Base-by-base conservation (phyloP, 2,329 filamentous ascomycete species). In the Microdochium bolleyi region DNA sequence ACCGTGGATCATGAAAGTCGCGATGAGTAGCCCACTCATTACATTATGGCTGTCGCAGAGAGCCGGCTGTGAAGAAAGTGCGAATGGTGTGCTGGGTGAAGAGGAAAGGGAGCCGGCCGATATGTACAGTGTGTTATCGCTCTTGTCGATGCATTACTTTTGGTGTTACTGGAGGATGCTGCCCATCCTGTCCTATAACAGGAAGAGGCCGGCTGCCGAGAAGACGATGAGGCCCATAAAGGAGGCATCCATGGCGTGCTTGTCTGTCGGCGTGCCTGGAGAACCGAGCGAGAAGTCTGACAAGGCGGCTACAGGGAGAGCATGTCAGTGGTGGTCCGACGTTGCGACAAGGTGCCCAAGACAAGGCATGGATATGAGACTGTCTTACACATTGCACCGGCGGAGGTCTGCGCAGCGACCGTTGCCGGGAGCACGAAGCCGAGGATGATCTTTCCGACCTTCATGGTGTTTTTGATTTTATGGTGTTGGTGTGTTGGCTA, bases 191-290 rank as follows among this genome's bases (percentile, higher is more conserved):
- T 5, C 5, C 27, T 30, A 66, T 58, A 66, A 54, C 37, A 66
- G 51, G 51, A 57, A 60, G n/a, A 66, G 53, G 34, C 63, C 62
- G 14, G 60, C 63, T 4, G 60, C 62, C 25, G 63, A 64, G 54
- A 66, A 66, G 38, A 66, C 61, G 54, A 66, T 56, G 13, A 66
- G 54, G 5, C 63, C 63, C 62, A 66, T 63, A 49, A 66, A 56
- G 16, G 63, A 66, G 21, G 62, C 63, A 48, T 63, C 62, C 30
- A 64, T 52, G 21, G 59, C 57, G 7, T 59, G 63, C 51, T 63
- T 64, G 22, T 64, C 61, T 10, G 56, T 48, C 13, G 58, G 56
- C 9, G 51, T 55, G n/a, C 60, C 27, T 14, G 50, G 41, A 11
- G 41, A 46, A 19, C 41, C 41, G 16, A 46, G 41, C 13, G 41